phyloP scores from a whole-genome alignment of 192 early-diverging fungal genomes.

The Funneliformis geosporum region DNA sequence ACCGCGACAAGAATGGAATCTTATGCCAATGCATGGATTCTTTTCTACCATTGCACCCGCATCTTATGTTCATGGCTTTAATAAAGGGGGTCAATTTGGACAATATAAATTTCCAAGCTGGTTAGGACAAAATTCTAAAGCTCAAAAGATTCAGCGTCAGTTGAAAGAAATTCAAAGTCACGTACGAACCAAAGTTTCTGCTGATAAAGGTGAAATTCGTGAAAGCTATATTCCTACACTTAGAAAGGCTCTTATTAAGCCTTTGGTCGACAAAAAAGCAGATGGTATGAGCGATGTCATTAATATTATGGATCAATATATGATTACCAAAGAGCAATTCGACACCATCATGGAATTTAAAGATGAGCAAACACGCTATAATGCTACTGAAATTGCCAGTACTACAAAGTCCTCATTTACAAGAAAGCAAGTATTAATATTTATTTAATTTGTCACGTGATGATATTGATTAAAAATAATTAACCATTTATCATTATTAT shows the following conservation, averaged over 20 bases:
- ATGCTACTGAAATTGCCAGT: conserved; percentile 56
- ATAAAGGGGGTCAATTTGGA: conserved; percentile 1
- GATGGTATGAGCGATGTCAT: conserved; percentile 73
- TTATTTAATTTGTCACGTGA: not conserved
- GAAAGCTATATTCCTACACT: conserved; percentile 83
- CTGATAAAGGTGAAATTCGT: conserved; percentile 84
- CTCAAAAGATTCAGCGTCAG: conserved; percentile 65
- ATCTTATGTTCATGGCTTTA: conserved; percentile 75
- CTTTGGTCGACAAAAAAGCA: conserved; percentile 45
- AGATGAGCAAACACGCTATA: conserved; percentile 36
- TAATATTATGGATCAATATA: conserved; percentile 89
- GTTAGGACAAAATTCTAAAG: conserved; percentile 89
- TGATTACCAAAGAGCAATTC: conserved; percentile 83
- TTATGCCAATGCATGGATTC: conserved; percentile 86
- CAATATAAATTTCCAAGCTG: conserved; percentile 54
- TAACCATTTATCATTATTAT: not conserved
- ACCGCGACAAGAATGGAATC: conserved; percentile 79
- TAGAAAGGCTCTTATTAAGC: conserved; percentile 52
- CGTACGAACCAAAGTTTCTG: conserved; percentile 78
- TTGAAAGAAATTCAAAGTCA: conserved; percentile 86
- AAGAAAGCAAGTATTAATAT: conserved; percentile 52
- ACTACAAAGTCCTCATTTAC: conserved; percentile 81
- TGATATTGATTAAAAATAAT: not conserved
- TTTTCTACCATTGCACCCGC: conserved; percentile 85
- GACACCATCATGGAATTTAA: conserved; percentile 82